These are phyloP conservation scores for Gremmenia infestans DNA, from an alignment of 2,329 filamentous ascomycete species.

Conservation along the genomic window DNA sequence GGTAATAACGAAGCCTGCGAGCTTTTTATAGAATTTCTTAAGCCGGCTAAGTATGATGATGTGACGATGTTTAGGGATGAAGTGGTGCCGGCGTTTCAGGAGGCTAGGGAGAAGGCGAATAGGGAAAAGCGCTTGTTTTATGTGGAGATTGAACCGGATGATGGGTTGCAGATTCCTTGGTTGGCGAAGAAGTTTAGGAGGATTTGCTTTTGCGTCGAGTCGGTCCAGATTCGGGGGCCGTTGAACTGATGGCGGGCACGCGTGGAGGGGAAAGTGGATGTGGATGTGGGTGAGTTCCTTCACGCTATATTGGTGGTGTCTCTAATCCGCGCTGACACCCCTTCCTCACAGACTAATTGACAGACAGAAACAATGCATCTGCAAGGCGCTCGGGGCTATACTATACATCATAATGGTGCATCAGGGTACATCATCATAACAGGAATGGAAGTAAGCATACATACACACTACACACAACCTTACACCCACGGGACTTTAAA, in stretches of 20 bases:
- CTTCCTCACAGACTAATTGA: too few species aligned
- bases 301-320: too few species aligned
- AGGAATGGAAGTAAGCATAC: too few species aligned
- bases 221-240: not conserved
- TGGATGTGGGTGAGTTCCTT: too few species aligned
- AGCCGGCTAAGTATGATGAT: not conserved
- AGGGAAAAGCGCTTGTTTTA: not conserved
- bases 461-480: too few species aligned
- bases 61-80: not conserved
- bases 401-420: too few species aligned
- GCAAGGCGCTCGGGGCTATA: too few species aligned
- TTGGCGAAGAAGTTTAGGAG: not conserved
- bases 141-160: not conserved
- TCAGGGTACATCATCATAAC: too few species aligned
- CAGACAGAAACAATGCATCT: too few species aligned
- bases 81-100: accelerated
- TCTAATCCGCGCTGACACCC: too few species aligned
- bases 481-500: too few species aligned
- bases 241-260: not conserved
- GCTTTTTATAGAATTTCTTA: not conserved
- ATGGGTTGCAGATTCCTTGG: not conserved
- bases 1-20: not conserved
- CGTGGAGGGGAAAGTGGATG: too few species aligned
- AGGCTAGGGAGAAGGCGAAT: not conserved
- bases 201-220: not conserved